Evolutionary conservation across 1,139 yeast species (phyloP), one percentile per base, ranked within the genome.

Genomic region (Lodderomyces beijingensis): DNA sequence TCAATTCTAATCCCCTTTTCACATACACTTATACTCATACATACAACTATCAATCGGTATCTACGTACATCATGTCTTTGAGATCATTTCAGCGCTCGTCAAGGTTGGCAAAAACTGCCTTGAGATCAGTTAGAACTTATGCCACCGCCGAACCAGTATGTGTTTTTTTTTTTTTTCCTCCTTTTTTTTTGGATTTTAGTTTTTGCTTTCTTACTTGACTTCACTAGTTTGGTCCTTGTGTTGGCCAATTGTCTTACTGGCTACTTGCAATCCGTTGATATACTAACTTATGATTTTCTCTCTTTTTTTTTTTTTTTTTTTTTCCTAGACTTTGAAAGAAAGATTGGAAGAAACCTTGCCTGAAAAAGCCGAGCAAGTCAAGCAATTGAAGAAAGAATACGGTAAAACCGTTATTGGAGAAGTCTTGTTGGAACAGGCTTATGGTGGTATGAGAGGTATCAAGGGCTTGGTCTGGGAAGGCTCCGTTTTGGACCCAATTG

Each of bases 371-470:
- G 96, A 87, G 61, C 85, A 87, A 69, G 82, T 89, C 63, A 88
- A 87, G 72, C 79, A 80, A 53, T 79, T 89, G 59, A 86, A 89
- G 65, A 74, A 84, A 62, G 91, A 86, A 53, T 74, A 88, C 61
- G 96, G 96, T 56, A 75, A 80, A 62, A 81, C 93, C 54, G 91
- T 76, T 41, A 87, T 93, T 53, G 97, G 96, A 51, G 96, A 91
- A 70, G 94, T 89, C 48, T 72, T 80, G 46, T 76, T 91, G 49
- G 96, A 87, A 67, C 97, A 91, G 72, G 96, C 96, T 35, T 91
- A 91, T 70, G 98, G 97, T 75, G 98, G 98, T 77, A 87, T 86
- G 96, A 82, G 96, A 70, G 96, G 96, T 65, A 85, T 89, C 70
- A 86, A 86, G 70, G 95, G 96, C 56, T 75, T 91, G 52, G 96